Conservation (phyloP, 768 basidiomycete species). For the Strobilomyces echinocephalus region DNA sequence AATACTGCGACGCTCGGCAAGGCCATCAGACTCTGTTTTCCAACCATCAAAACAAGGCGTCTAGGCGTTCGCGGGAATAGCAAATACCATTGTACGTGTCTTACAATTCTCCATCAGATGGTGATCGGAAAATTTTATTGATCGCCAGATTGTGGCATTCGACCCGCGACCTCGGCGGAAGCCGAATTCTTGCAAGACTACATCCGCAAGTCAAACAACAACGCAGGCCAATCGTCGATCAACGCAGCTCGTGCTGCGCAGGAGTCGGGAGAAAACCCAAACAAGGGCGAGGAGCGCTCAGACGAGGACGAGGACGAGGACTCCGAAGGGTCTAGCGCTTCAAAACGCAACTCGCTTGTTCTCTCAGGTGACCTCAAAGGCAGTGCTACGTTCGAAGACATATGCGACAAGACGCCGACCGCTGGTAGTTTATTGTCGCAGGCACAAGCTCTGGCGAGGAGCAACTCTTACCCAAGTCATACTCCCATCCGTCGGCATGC, state of each 20-base stretch:
- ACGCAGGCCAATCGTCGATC: conserved; percentile 67
- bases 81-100: conserved; percentile 86
- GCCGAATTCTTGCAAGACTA: conserved; percentile 91
- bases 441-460: conserved; percentile 59
- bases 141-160: conserved; percentile 79
- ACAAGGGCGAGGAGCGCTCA: conserved; percentile 64
- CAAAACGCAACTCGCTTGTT: conserved; percentile 71
- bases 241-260: conserved; percentile 70
- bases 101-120: conserved; percentile 31
- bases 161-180: conserved; percentile 85
- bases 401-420: conserved; percentile 84
- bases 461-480: conserved; percentile 58
- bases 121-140: conserved; percentile 28
- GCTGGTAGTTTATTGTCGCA: conserved; percentile 73
- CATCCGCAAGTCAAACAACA: conserved; percentile 87
- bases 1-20: conserved; percentile 95
- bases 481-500: conserved; percentile 72
- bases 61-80: conserved; percentile 91
- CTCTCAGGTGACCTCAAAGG: conserved; percentile 62
- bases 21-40: conserved; percentile 89
- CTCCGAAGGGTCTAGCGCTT: conserved; percentile 69
- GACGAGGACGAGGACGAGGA: conserved; percentile 88
- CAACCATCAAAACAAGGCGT: conserved; percentile 91
- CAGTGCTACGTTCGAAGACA: conserved; percentile 53
- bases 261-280: conserved; percentile 58